These are phyloP conservation scores for Pseudocercospora fijiensis DNA, from an alignment of 2,329 filamentous ascomycete genomes.

Conservation along the genomic window DNA sequence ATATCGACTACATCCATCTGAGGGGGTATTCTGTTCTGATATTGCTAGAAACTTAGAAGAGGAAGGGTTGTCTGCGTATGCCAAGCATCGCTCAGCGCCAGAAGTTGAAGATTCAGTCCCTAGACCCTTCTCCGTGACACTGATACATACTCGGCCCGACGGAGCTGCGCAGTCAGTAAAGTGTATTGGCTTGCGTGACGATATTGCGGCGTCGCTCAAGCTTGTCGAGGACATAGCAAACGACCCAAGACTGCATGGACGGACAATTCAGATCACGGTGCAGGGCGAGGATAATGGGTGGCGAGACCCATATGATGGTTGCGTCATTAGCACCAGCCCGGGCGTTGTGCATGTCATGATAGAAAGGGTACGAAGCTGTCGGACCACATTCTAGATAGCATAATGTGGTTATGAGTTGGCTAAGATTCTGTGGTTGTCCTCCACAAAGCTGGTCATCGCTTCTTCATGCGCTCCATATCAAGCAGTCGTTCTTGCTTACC, in stretches of 20 bases:
- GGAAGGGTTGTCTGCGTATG: background rate
- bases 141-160: background rate
- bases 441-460: background rate
- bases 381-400: background rate
- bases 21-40: background rate
- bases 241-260: background rate
- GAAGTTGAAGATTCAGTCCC: background rate
- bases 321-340: background rate
- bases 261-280: background rate
- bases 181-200: background rate
- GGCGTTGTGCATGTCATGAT: background rate
- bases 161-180: background rate
- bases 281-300: background rate
- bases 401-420: background rate
- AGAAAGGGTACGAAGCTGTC: background rate
- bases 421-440: background rate
- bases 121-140: background rate
- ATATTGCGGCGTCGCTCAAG: background rate
- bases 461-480: slow-evolving; percentile 3
- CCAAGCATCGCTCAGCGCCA: background rate
- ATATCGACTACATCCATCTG: background rate
- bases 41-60: background rate
- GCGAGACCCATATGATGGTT: background rate
- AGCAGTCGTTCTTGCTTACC: slow-evolving; percentile 2
- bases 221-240: background rate